These are phyloP conservation scores for Pseudogymnoascus sp. DNA, from an alignment of 2,329 filamentous ascomycete genomes.

Conservation along the genomic window DNA sequence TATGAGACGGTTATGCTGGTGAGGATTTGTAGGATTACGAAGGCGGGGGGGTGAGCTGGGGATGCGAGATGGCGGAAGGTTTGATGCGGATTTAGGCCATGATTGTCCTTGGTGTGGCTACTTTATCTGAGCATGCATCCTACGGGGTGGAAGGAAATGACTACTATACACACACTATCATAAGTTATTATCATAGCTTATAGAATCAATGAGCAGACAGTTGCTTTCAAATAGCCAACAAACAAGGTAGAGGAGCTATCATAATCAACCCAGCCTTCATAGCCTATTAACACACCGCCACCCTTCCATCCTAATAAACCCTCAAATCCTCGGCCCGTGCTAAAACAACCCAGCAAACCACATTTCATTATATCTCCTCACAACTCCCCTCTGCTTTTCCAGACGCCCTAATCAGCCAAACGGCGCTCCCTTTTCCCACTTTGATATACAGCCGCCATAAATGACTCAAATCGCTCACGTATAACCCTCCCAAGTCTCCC, in stretches of 20 bases:
- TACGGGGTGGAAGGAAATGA: neutral
- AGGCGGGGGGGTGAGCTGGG: neutral
- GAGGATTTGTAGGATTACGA: conserved; percentile 43
- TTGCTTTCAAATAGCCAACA: neutral
- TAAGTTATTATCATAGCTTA: neutral
- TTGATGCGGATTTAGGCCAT: neutral
- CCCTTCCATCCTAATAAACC: no score
- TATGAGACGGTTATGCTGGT: conserved; percentile 55
- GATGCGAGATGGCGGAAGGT: neutral
- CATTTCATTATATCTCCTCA: neutral
- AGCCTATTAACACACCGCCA: neutral
- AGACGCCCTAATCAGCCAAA: neutral
- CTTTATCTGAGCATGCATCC: neutral
- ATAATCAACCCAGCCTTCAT: neutral
- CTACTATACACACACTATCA: neutral
- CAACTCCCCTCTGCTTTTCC: neutral
- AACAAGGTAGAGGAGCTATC: neutral
- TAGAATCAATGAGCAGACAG: neutral
- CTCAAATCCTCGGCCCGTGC: neutral
- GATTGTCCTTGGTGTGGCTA: neutral
- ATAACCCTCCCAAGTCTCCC: neutral
- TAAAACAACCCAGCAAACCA: neutral
- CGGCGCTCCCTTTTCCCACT: neutral
- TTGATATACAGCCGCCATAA: neutral
- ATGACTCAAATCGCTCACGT: neutral